Conservation (phyloP, 202 grass and related monocot genomes). For the Setaria viridis region DNA sequence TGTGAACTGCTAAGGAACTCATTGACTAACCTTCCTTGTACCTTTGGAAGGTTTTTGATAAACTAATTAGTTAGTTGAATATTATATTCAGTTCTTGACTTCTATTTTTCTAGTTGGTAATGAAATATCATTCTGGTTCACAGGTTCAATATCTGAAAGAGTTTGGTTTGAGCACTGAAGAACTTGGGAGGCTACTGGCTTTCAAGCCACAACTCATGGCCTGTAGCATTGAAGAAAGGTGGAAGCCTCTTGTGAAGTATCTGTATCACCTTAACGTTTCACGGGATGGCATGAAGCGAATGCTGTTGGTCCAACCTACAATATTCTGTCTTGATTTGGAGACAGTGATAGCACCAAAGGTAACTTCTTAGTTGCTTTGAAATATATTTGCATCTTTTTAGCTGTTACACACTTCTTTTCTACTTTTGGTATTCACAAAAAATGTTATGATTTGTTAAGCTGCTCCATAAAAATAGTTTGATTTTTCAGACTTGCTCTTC, state of each 20-base stretch:
- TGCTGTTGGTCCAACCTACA: slow-evolving; percentile 80
- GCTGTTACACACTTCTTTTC: background rate
- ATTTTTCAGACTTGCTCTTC: slow-evolving; percentile 9
- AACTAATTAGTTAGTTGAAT: background rate
- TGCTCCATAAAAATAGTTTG: background rate
- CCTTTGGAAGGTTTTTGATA: background rate
- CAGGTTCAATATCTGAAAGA: slow-evolving; percentile 87
- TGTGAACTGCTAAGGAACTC: background rate
- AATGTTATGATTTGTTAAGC: background rate
- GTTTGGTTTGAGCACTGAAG: slow-evolving; percentile 77
- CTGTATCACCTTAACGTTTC: slow-evolving; percentile 82
- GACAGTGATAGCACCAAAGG: slow-evolving; percentile 88
- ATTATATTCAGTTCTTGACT: slow-evolving; percentile 4
- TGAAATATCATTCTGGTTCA: slow-evolving; percentile 22
- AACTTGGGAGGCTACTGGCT: slow-evolving; percentile 75
- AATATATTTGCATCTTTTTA: background rate
- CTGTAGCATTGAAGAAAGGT: slow-evolving; percentile 93
- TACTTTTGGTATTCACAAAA: background rate
- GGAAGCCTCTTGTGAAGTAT: slow-evolving; percentile 91
- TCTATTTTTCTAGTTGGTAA: background rate
- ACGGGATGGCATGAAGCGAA: slow-evolving; percentile 89
- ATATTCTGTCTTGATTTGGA: slow-evolving; percentile 96
- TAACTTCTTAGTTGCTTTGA: slow-evolving; percentile 33
- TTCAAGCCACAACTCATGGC: slow-evolving; percentile 94
- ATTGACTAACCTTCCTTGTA: background rate